Base-by-base conservation (phyloP, 371 early-diverging fungal species). In the Capillidium rhysosporum region DNA sequence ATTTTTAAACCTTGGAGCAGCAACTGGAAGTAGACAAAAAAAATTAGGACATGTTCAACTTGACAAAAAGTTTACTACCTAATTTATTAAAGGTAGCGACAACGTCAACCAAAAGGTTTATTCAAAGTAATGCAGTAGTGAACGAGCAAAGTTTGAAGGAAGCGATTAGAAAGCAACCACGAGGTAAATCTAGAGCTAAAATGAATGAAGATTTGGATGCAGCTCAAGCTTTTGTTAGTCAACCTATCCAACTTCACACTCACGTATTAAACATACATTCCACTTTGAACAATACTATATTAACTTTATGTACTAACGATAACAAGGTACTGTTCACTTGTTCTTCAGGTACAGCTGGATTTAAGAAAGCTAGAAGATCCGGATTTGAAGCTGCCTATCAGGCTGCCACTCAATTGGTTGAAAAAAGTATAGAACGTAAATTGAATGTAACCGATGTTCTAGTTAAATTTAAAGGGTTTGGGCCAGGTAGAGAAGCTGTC, bases 321-420 rank as follows among this genome's bases (percentile, higher is more conserved):
- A 90, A 90, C 9, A 62, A 77, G 23, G 76, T 79, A 25, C 63
- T 92, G 39, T 67, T 79, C 26, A 78, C 73, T 47, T 69, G 82
- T 16, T 82, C 85, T 5, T 87, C 86, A 18, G 95, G 95, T 20
- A 73, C 74, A 5, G 82, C 80, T 14, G 90, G 90, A 30, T 82
- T 92, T 57, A 85, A 82, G 54, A 92, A 92, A 65, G 80, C 92
- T 14, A 75, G 80, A 51, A 77, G 95, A 12, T 79, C 86, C 51
- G 89, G 89, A 10, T 82, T 77, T 61, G 95, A 94, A 67, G 88
- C 89, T 20, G 93, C 89, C 5, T 90, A 89, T 64, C 91, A 87
- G 71, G 88, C 91, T n/a, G 82, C 86, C 39, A 56, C 70, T 49
- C 76, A 81, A 60, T 54, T 92, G 46, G 65, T 82, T 54, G 73